Conservation (phyloP, 2,329 filamentous ascomycete genomes). For the Ceratocystis papillata region DNA sequence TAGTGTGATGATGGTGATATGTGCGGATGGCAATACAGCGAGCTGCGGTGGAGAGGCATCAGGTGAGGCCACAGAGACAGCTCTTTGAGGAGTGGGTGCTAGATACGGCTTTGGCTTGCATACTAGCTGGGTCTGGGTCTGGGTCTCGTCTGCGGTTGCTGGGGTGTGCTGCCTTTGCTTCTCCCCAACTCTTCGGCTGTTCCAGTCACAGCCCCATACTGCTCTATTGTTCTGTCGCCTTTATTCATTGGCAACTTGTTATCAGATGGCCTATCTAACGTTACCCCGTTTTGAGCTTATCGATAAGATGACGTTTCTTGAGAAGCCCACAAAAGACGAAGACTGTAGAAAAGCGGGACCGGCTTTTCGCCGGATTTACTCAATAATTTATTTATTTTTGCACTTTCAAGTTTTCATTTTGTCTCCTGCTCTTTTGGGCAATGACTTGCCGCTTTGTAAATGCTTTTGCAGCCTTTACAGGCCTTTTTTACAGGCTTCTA, state of each 20-base stretch:
- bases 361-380: neutral
- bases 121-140: no score
- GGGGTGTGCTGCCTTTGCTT: neutral
- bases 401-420: neutral
- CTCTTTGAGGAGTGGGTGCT: neutral
- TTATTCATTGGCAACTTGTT: neutral
- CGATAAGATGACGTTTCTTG: constrained; percentile 13
- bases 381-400: neutral
- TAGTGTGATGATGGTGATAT: constrained; percentile 14
- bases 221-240: neutral
- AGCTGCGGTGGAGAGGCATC: neutral
- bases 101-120: neutral
- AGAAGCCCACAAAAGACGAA: neutral
- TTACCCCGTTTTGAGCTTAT: constrained; percentile 1
- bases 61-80: neutral
- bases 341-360: neutral
- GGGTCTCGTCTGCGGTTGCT: no score
- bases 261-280: constrained; percentile 14
- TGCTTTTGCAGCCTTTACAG: no score
- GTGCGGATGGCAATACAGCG: neutral
- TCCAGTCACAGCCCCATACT: neutral
- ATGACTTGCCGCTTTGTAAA: no score
- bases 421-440: neutral
- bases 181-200: neutral
- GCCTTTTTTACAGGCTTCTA: neutral